Evolutionary conservation across 306 rosid genomes (phyloP), one percentile per base, ranked within the genome.

Genomic region (Dalbergia oliveri): DNA sequence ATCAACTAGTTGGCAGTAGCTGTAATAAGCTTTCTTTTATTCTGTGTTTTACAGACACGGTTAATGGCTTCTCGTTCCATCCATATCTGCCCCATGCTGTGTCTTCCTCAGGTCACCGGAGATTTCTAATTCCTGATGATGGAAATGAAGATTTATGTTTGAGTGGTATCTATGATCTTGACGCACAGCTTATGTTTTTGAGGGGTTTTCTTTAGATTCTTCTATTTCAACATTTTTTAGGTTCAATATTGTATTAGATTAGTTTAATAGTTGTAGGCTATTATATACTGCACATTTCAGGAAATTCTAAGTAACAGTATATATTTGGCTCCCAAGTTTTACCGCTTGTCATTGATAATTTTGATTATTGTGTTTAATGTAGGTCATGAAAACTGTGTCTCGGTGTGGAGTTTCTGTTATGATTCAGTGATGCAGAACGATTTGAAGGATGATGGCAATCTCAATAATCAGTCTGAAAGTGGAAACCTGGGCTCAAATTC

Each of bases 41-140:
- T 51, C 44, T 75, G 9, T 47, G 39, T 37, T 80, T 62, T 66
- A 59, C 93, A 95, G 99, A 95, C 82, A 93, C 99, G 2, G 90
- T 95, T 49, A 95, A 77, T 39, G 93, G 97, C 58, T 87, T 95
- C 84, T 89, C 98, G 69, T 93, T 95, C 81, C 99, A 95, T 89
- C 99, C 99, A 51, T 95, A 31, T 90, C 82, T 93, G 37, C 98
- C 99, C 14, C 82, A 84, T 88, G 94, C 97, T 12, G 90, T 85
- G 39, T 75, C 99, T 68, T 90, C 98, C 60, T 95, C 98, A 8
- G 99, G 99, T 50, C 98, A 93, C 75, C 91, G 99, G 56, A 91
- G 99, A 88, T 95, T 85, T 82, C 54, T 86, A 65, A 83, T 72
- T 50, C 91, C 96, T 62, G 99, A 93, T 49, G 91, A 91, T 61